Evolutionary conservation across 306 rosid genomes (phyloP).

Genomic region (Mucuna pruriens): DNA sequence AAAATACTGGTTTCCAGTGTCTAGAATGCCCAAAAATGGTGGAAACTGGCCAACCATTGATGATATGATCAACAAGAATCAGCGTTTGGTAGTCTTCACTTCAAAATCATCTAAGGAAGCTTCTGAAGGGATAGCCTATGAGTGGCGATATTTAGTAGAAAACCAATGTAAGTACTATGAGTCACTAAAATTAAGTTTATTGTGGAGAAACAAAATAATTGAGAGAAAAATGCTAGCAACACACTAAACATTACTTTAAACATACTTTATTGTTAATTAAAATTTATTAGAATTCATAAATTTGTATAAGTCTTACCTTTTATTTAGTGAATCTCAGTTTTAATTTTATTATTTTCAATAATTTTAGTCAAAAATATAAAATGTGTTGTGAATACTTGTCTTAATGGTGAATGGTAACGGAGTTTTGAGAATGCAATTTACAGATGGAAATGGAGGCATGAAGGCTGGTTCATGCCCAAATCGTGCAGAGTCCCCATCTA

Average conservation of each 20-base stretch:
- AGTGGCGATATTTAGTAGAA: slow-evolving; percentile 88
- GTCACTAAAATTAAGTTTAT: background rate
- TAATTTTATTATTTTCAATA: background rate
- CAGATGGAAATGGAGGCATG: slow-evolving; percentile 82
- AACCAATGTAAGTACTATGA: slow-evolving; percentile 75
- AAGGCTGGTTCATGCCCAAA: slow-evolving; percentile 70
- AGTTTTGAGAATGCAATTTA: slow-evolving; percentile 23
- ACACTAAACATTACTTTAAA: background rate
- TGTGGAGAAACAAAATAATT: background rate
- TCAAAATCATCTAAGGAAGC: slow-evolving; percentile 78
- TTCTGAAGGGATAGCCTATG: slow-evolving; percentile 89
- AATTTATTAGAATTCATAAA: no score
- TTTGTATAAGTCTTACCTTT: no score
- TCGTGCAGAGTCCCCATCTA: slow-evolving; percentile 59
- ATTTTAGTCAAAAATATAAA: background rate
- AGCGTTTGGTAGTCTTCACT: slow-evolving; percentile 88
- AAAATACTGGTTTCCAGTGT: slow-evolving; percentile 89
- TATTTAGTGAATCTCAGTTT: no score
- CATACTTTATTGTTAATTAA: background rate
- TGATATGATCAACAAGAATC: slow-evolving; percentile 79
- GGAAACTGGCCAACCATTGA: slow-evolving; percentile 84
- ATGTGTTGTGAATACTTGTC: background rate
- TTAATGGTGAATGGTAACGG: background rate
- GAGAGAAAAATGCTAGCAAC: background rate
- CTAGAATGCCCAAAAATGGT: slow-evolving; percentile 87